Evolutionary conservation across 225 moss, liverwort and hornwort genomes (phyloP), one percentile per base, ranked within the genome.

Genomic region (Asterella californica): DNA sequence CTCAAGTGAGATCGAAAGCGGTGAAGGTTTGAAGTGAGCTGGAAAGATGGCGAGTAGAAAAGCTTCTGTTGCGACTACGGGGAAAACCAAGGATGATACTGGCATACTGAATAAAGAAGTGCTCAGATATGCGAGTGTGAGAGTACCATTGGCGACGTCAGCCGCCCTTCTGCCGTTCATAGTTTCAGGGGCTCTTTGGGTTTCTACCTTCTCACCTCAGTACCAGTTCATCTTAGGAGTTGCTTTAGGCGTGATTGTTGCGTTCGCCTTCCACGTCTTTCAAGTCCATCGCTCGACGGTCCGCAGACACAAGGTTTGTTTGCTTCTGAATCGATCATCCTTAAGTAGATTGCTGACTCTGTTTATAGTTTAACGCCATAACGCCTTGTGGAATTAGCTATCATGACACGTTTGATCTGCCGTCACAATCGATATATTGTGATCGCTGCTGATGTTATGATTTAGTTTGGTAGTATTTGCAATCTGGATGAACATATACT

Each of bases 231-330:
- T 88, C 7, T 78, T 96, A 36, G 96, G 96, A 76, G 38, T 55
- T 50, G 2, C 79, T 6, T 72, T 90, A 38, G 96, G 96, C 19
- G 30, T 96, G 46, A 36, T 79, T 34, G 78, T 79, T 7, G 83
- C 88, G 75, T 89, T 91, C 37, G 83, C 88, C 25, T 94, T 87
- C 76, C 80, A 89, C 37, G 71, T 96, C 42, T 90, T 85, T 57
- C 37, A 77, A 50, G 69, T 88, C 72, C 91, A 96, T 75, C 89
- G 96, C 61, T 90, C 81, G 12, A 69, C 90, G 21, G 86, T 80
- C 38, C 96, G 96, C 78, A 94, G 91, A 76, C 70, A 63, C 37
- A 85, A 84, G 92, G 95, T 95, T 61, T 29, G 72, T 11, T 25
- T n/a, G 69, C 30, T 70, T 47, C 19, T 9, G n/a, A n/a, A n/a